A percentile compares a stretch with the other conserved stretches of the same genome.
Conservation (phyloP, 2,329 filamentous ascomycete genomes). For the Nigrospora sphaerica region DNA sequence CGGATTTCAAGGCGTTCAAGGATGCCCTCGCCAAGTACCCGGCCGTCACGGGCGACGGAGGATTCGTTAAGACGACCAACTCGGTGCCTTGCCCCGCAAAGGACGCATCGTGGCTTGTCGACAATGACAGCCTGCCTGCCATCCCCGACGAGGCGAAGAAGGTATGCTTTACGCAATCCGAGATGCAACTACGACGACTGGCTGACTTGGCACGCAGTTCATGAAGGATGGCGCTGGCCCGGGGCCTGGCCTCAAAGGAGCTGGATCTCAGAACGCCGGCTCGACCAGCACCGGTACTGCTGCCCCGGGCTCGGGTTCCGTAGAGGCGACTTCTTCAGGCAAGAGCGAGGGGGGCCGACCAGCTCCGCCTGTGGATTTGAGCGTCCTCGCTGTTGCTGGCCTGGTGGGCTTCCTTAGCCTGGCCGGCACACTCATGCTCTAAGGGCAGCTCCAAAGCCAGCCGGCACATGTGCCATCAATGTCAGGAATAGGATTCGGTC, state of each 20-base stretch:
- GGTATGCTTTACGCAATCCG: constrained; percentile 4
- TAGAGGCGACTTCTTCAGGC: constrained; percentile 26
- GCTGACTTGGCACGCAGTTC: constrained; percentile 26
- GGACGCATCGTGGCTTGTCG: constrained; percentile 43
- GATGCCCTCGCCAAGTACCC: constrained; percentile 41
- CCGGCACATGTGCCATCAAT: too few species aligned
- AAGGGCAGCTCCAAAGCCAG: constrained; percentile 5
- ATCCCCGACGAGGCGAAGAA: constrained; percentile 42
- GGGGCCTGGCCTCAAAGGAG: constrained; percentile 45
- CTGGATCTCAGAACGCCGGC: constrained; percentile 45
- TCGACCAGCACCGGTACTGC: constrained; percentile 37
- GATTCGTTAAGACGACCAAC: constrained; percentile 39
- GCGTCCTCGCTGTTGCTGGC: constrained; percentile 25
- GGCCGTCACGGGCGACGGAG: constrained; percentile 42
- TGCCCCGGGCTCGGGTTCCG: constrained; percentile 28
- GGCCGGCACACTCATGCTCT: constrained; percentile 31
- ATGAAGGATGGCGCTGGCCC: constrained; percentile 45
- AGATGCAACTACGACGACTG: not conserved
- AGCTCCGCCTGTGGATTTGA: constrained; percentile 27
- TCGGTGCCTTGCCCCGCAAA: constrained; percentile 41
- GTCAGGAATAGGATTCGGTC: too few species aligned
- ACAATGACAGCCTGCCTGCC: constrained; percentile 35
- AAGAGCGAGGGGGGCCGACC: constrained; percentile 25
- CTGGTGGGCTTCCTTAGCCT: constrained; percentile 28
- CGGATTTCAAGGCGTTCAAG: constrained; percentile 55